Evolutionary conservation across 176 grass and related monocot species (phyloP).

Genomic region (Hyparrhenia diplandra): DNA sequence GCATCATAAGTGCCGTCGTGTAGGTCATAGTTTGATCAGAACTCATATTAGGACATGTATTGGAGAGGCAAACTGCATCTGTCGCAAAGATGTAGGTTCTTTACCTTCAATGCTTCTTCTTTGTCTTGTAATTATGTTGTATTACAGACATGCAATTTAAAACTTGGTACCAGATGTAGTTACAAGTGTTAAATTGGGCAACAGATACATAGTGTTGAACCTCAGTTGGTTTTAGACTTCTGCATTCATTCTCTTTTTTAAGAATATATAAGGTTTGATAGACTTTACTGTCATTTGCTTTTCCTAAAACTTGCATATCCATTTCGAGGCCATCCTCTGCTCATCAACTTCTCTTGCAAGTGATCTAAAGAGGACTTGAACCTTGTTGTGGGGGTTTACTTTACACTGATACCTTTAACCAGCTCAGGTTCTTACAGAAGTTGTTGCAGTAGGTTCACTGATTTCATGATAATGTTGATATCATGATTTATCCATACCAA

Average conservation of each 20-base stretch:
- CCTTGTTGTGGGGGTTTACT: neutral
- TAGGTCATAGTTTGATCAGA: conserved; percentile 7
- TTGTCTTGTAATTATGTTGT: conserved; percentile 16
- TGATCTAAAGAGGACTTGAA: neutral
- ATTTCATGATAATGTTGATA: neutral
- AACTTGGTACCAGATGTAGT: conserved; percentile 1
- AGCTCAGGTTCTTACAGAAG: neutral
- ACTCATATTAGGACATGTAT: neutral
- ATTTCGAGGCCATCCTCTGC: neutral
- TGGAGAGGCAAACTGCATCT: conserved; percentile 24
- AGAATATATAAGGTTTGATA: neutral
- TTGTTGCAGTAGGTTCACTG: conserved; percentile 10
- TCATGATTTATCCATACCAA: conserved; percentile 9
- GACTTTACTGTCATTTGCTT: neutral
- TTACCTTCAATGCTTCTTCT: conserved; percentile 20
- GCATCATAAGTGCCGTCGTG: conserved; percentile 14
- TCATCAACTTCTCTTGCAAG: conserved; percentile 5
- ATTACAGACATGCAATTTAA: neutral
- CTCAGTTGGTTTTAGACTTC: conserved; percentile 4
- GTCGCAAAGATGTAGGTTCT: conserved; percentile 22
- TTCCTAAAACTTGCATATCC: neutral
- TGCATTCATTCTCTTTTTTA: neutral
- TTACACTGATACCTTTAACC: neutral
- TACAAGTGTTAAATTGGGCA: neutral
- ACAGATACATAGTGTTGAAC: neutral